Base-by-base conservation (phyloP, 2,329 filamentous ascomycete genomes). In the Ophiosphaerella korrae region DNA sequence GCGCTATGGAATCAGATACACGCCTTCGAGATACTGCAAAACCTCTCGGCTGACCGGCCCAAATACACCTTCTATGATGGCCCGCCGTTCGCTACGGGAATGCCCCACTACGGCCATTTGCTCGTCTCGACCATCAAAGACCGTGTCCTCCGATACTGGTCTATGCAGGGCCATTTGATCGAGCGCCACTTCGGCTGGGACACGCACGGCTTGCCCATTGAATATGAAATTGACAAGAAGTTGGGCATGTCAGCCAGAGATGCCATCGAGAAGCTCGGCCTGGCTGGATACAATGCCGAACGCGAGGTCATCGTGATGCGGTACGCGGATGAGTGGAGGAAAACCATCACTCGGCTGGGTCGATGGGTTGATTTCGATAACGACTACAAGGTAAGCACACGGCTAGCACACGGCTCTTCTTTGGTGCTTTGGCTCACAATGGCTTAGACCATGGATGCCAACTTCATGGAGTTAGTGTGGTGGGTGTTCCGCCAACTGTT, bases 291-390 rank as follows among this genome's bases (percentile, higher is more conserved):
- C 79, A 97, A 97, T 72, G 87, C 84, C 55, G 90, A 96, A 77
- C 97, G 93, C 74, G 84, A 88, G 55, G 86, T 90, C 56, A 96
- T 97, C 73, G 93, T 97, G 62, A 96, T 97, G 90, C 85, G 89
- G 66, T 97, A 89, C 72, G 86, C 91, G 9, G 75, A 81, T 13
- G 93, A 97, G 73, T 97, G 93, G 93, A 85, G 91, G 66, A 78
- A 86, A 57, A 96, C 91, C 24, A 89, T 97, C 64, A 91, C 96
- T 69, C 82, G 93, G 54, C 77, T 97, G 35, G 93, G 93, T 48
- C 88, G 93, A 50, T 97, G 93, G 93, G 94, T 97, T 66, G 93
- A 97, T 75, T 97, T 97, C 65, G 93, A 97, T 75, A 94, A 96
- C 66, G 91, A 97, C 73, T 97, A 96, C 80, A 96, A 96, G 18